These are phyloP conservation scores for Penicillium sp. DNA, from an alignment of 2,329 filamentous ascomycete species.

Conservation along the genomic window DNA sequence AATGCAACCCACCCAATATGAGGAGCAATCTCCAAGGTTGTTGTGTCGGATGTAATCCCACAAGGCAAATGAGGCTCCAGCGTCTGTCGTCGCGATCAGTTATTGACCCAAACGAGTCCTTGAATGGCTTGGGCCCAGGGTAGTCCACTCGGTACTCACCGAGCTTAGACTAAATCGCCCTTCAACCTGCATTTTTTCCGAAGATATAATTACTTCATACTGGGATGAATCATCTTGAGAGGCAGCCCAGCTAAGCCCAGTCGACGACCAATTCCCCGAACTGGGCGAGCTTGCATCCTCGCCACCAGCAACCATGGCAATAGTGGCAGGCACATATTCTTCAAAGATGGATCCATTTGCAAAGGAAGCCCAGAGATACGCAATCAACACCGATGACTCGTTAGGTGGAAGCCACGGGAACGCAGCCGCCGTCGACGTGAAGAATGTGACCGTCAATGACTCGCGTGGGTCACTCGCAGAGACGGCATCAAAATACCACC, in stretches of 20 bases:
- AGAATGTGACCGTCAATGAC: slow-evolving; percentile 43
- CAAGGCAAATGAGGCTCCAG: slow-evolving; percentile 26
- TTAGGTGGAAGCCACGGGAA: slow-evolving; percentile 44
- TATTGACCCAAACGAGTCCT: background rate
- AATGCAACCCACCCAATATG: slow-evolving; percentile 50
- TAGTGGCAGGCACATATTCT: slow-evolving; percentile 23
- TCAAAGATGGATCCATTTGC: slow-evolving; percentile 32
- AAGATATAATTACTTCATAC: slow-evolving; percentile 25
- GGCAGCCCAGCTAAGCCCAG: slow-evolving; percentile 25
- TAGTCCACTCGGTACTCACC: slow-evolving; percentile 11
- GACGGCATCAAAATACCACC: slow-evolving; percentile 52
- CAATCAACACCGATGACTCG: slow-evolving; percentile 29
- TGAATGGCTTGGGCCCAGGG: background rate
- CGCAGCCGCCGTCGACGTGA: slow-evolving; percentile 36
- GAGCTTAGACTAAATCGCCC: slow-evolving; percentile 21
- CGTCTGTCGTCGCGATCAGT: background rate
- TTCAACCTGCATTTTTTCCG: slow-evolving; percentile 22
- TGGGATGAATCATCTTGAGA: slow-evolving; percentile 8
- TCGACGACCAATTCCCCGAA: slow-evolving; percentile 18
- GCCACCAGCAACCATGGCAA: slow-evolving; percentile 20
- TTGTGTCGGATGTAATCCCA: slow-evolving; percentile 17
- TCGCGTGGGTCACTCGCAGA: slow-evolving; percentile 33
- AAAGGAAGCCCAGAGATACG: slow-evolving; percentile 38
- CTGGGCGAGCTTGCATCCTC: background rate
- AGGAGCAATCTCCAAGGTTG: slow-evolving; percentile 30